Evolutionary conservation across 2,329 filamentous ascomycete species (phyloP), one percentile per base, ranked within the genome.

Genomic region (Fusarium sp.): DNA sequence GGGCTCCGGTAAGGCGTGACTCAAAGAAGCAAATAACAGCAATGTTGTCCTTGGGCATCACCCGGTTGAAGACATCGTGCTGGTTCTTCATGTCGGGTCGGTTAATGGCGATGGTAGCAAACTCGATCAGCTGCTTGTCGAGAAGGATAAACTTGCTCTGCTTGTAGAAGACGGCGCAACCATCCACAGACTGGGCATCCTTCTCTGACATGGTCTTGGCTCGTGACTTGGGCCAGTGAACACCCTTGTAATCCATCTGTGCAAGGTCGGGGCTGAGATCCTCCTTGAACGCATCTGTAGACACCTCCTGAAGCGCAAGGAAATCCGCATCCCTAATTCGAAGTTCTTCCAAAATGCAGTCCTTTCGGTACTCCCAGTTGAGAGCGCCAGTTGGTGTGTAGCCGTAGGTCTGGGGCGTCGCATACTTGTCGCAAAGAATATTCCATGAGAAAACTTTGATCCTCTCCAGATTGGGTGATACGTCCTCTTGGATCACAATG

Each of bases 21-120:
- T 99, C 96, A 67, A 99, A 89, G 83, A 98, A 97, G 57, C 92
- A 90, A 47, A 97, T 89, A 47, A 97, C 91, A 17, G 92, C 96
- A 79, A 99, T 97, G 78, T 98, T 95, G 84, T 99, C 96, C 81
- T 96, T 94, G 65, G 95, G 94, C 96, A 98, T 98, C 64, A 99
- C 92, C 28, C 96, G 92, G 79, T 99, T 99, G 86, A 97, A 98
- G 59, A 98, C 95, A 75, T 99, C 96, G 77, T 97, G 93, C 75
- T 97, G 94, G 58, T 94, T 93, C 82, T 98, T 98, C 89, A 98
- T 97, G 78, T 98, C 96, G 4, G 94, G 93, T 70, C 96, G 87
- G 77, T 97, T 96, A 80, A 99, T 97, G 70, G 95, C 95, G 58
- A 94, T 93, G 62, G 93, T 92, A 38, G 92, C 91, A 77, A 98